These are phyloP conservation scores for Amphicarpaea edgeworthii DNA, from an alignment of 306 rosid genomes.

Conservation along the genomic window DNA sequence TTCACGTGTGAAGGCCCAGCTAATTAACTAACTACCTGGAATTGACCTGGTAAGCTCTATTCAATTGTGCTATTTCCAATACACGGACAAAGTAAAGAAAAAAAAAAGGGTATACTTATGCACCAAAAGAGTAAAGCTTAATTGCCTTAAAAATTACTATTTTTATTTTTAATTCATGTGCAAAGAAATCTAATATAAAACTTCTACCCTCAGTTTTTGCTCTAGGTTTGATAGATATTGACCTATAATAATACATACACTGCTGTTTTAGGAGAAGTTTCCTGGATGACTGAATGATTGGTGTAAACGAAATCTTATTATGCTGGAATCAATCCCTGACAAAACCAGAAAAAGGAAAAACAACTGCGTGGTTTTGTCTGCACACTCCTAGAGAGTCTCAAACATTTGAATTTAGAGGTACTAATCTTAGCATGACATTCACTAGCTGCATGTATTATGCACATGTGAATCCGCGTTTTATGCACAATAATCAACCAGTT, in stretches of 20 bases:
- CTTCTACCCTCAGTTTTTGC: conserved; percentile 30
- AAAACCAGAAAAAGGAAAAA: conserved; percentile 65
- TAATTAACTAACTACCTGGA: conserved; percentile 50
- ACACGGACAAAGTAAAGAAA: conserved; percentile 24
- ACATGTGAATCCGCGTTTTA: conserved; percentile 83
- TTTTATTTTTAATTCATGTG: conserved; percentile 8
- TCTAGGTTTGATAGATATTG: conserved; percentile 46
- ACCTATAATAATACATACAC: conserved; percentile 39
- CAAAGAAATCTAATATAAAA: conserved; percentile 24
- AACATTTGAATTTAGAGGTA: conserved; percentile 61
- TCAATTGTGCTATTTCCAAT: conserved; percentile 40
- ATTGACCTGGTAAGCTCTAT: conserved; percentile 56
- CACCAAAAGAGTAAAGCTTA: conserved; percentile 25
- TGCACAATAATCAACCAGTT: conserved; percentile 69
- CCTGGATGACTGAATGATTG: conserved; percentile 50
- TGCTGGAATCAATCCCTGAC: conserved; percentile 41
- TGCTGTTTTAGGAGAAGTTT: conserved; percentile 39
- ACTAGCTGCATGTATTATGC: conserved; percentile 53
- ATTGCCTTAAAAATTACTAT: not conserved
- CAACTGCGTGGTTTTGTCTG: conserved; percentile 63
- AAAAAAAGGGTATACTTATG: not conserved
- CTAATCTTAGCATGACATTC: conserved; percentile 50
- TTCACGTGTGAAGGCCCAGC: conserved; percentile 60
- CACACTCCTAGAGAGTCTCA: conserved; percentile 62
- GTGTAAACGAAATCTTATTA: conserved; percentile 48